Conservation (phyloP, 2,329 filamentous ascomycete genomes). For the Ceratocystis alfenasii region DNA sequence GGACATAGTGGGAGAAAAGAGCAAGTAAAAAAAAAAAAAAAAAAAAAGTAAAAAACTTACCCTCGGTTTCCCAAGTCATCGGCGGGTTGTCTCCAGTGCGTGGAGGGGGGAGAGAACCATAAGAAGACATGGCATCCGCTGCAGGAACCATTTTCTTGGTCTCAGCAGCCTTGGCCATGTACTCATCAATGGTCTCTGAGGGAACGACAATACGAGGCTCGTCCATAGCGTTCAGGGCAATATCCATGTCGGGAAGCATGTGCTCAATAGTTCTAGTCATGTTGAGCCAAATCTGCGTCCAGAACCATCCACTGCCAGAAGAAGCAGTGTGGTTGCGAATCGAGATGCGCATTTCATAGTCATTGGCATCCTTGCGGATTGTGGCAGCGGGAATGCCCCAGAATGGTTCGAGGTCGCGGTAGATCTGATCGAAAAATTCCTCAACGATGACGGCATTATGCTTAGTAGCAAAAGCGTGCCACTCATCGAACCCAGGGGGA, state of each 20-base stretch:
- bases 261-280: conserved; percentile 43
- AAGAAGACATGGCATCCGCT: conserved; percentile 36
- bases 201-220: conserved; percentile 53
- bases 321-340: conserved; percentile 42
- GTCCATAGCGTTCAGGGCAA: conserved; percentile 55
- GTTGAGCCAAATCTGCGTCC: conserved; percentile 45
- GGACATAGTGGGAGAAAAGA: neutral
- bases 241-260: conserved; percentile 53
- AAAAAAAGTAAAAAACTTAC: conserved; percentile 29
- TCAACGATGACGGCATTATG: conserved; percentile 47
- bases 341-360: conserved; percentile 51
- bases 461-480: conserved; percentile 43
- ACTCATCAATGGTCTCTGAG: conserved; percentile 47
- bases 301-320: conserved; percentile 44
- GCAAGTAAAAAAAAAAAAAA: neutral
- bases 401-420: conserved; percentile 48
- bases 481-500: conserved; percentile 51
- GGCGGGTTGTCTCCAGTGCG: conserved; percentile 26
- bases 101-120: conserved; percentile 33
- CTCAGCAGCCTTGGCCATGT: conserved; percentile 42
- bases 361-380: conserved; percentile 41
- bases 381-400: conserved; percentile 40
- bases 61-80: conserved; percentile 41
- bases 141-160: conserved; percentile 35
- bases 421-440: conserved; percentile 53